phyloP scores from a whole-genome alignment of 306 rosid genomes.

The Begonia loranthoides region DNA sequence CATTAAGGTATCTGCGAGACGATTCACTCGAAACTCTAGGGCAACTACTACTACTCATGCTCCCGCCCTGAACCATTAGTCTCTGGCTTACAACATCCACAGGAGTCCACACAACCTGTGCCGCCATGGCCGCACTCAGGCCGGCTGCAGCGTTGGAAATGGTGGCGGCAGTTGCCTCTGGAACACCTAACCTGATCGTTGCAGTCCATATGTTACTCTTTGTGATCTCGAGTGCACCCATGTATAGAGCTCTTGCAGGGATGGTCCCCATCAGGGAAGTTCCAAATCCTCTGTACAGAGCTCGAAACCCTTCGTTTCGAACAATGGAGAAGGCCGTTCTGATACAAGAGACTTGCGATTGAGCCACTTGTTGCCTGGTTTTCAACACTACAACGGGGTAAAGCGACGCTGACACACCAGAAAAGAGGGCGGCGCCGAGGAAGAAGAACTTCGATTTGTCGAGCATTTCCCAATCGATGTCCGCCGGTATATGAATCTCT shows the following conservation, averaged over 20 bases:
- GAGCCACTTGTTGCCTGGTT: too few species aligned
- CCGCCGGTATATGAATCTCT: too few species aligned
- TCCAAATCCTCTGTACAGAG: constrained; percentile 75
- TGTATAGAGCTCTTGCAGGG: constrained; percentile 76
- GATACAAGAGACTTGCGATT: constrained; percentile 48
- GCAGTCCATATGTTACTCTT: constrained; percentile 72
- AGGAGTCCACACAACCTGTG: constrained; percentile 87
- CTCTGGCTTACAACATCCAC: constrained; percentile 78
- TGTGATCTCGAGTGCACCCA: constrained; percentile 73
- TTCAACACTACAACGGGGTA: too few species aligned
- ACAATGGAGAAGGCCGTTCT: constrained; percentile 49
- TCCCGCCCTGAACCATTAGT: constrained; percentile 66
- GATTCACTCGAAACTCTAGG: constrained; percentile 26
- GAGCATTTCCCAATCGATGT: too few species aligned
- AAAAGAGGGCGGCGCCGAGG: too few species aligned
- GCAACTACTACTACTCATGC: too few species aligned
- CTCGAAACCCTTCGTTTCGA: constrained; percentile 56
- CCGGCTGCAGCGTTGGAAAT: constrained; percentile 73
- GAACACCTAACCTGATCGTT: constrained; percentile 46
- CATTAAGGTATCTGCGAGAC: constrained; percentile 33
- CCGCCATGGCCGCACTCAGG: constrained; percentile 63
- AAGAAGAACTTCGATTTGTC: too few species aligned
- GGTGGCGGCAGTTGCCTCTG: constrained; percentile 56
- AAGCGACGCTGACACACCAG: too few species aligned
- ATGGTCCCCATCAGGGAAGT: constrained; percentile 74